These are phyloP conservation scores for Suillus alpinus DNA, from an alignment of 768 basidiomycete species.

Conservation along the genomic window DNA sequence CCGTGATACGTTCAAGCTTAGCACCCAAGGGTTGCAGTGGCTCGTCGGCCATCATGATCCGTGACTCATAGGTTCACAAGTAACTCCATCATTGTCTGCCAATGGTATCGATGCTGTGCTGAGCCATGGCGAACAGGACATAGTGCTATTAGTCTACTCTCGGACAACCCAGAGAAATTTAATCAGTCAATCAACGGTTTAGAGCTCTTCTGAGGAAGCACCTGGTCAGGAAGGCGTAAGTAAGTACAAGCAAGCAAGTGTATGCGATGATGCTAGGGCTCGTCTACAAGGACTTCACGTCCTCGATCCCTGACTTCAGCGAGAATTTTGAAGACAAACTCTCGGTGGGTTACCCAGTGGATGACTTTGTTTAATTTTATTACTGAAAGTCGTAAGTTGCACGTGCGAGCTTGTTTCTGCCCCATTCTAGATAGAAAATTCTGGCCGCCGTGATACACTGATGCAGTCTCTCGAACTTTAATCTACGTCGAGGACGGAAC, in stretches of 20 bases:
- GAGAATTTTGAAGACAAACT: background rate
- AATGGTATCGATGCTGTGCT: background rate
- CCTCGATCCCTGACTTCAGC: no score
- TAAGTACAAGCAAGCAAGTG: background rate
- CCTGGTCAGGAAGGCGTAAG: background rate
- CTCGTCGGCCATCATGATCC: background rate
- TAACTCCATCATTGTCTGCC: background rate
- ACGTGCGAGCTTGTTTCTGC: background rate
- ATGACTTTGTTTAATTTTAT: background rate
- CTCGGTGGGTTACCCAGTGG: background rate
- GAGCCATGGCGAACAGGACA: background rate
- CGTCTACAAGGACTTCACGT: background rate
- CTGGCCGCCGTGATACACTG: background rate
- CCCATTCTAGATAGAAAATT: background rate
- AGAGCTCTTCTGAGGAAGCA: background rate
- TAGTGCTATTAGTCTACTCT: no score
- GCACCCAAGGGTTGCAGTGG: background rate
- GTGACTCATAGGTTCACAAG: background rate
- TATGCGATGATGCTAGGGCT: background rate
- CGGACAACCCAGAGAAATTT: background rate
- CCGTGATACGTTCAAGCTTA: background rate
- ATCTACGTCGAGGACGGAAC: background rate
- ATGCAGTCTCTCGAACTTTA: background rate
- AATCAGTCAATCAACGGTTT: background rate
- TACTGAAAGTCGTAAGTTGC: background rate